These are phyloP conservation scores for Pythium diclinum DNA, from an alignment of 352 stramenopile genomes.

Conservation along the genomic window DNA sequence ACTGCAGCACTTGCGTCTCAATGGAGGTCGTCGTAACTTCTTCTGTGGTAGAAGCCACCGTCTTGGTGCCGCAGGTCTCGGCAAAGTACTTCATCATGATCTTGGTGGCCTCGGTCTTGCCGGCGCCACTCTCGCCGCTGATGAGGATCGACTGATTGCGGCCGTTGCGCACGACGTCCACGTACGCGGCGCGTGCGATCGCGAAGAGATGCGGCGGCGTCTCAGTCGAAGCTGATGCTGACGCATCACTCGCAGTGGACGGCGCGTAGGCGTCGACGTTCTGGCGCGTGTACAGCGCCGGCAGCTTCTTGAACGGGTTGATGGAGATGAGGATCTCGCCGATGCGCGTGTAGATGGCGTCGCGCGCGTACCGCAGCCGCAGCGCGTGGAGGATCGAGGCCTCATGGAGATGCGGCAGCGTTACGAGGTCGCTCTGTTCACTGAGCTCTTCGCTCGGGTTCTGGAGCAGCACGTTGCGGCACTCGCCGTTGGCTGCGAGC, in stretches of 20 bases:
- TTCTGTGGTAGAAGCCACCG: not conserved
- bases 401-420: slow-evolving; percentile 83
- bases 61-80: slow-evolving; percentile 45
- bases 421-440: slow-evolving; percentile 72
- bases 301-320: slow-evolving; percentile 80
- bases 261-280: slow-evolving; percentile 49
- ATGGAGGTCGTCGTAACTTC: slow-evolving; percentile 34
- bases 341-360: slow-evolving; percentile 87
- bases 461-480: slow-evolving; percentile 63
- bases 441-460: slow-evolving; percentile 55
- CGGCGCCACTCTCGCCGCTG: slow-evolving; percentile 80
- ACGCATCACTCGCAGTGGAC: not conserved
- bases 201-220: slow-evolving; percentile 69
- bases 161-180: slow-evolving; percentile 60
- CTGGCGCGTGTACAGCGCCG: slow-evolving; percentile 57
- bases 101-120: slow-evolving; percentile 90
- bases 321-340: slow-evolving; percentile 86
- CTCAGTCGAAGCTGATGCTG: slow-evolving; percentile 12
- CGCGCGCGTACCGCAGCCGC: slow-evolving; percentile 66
- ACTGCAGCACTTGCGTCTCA: slow-evolving; percentile 86
- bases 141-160: slow-evolving; percentile 85
- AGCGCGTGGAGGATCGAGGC: slow-evolving; percentile 81
- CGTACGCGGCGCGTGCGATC: slow-evolving; percentile 68
- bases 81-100: slow-evolving; percentile 90
- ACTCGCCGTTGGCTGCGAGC: slow-evolving; percentile 43